These are phyloP conservation scores for Backusella psychrophila DNA, from an alignment of 192 early-diverging fungal species.

Conservation along the genomic window DNA sequence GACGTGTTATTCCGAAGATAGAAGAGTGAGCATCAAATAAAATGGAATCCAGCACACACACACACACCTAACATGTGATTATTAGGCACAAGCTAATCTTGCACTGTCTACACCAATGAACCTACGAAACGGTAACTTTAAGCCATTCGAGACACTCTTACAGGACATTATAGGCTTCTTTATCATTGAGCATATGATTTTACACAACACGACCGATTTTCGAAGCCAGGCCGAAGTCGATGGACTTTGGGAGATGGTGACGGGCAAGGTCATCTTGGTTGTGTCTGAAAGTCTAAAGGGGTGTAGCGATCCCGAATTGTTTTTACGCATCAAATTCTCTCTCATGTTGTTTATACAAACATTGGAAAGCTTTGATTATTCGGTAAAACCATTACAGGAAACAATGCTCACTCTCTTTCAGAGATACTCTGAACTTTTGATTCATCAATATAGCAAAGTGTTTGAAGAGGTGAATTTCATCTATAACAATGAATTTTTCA, in stretches of 20 bases:
- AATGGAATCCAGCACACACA: background rate
- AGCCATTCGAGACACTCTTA: constrained; percentile 70
- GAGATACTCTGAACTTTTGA: constrained; percentile 75
- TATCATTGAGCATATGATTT: constrained; percentile 86
- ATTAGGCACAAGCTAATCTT: constrained; percentile 81
- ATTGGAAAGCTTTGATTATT: constrained; percentile 83
- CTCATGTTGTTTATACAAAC: constrained; percentile 89
- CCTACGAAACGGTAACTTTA: constrained; percentile 62
- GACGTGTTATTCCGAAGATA: constrained; percentile 85
- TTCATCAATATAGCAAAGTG: constrained; percentile 58
- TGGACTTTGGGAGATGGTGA: constrained; percentile 84
- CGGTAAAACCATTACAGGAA: constrained; percentile 65
- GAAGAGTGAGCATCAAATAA: constrained; percentile 47
- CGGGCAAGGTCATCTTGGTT: constrained; percentile 76
- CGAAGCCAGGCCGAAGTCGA: constrained; percentile 83
- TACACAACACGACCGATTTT: constrained; percentile 88
- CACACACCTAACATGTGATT: background rate
- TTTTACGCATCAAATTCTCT: constrained; percentile 71
- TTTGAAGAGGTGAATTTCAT: constrained; percentile 53
- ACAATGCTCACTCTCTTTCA: constrained; percentile 76
- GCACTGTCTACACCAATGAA: constrained; percentile 73
- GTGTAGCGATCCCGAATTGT: constrained; percentile 77
- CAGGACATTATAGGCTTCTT: constrained; percentile 96
- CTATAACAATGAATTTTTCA: background rate
- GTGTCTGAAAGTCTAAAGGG: constrained; percentile 77